These are phyloP conservation scores for Verticillium isaacii DNA, from an alignment of 2,329 filamentous ascomycete species.

Conservation along the genomic window DNA sequence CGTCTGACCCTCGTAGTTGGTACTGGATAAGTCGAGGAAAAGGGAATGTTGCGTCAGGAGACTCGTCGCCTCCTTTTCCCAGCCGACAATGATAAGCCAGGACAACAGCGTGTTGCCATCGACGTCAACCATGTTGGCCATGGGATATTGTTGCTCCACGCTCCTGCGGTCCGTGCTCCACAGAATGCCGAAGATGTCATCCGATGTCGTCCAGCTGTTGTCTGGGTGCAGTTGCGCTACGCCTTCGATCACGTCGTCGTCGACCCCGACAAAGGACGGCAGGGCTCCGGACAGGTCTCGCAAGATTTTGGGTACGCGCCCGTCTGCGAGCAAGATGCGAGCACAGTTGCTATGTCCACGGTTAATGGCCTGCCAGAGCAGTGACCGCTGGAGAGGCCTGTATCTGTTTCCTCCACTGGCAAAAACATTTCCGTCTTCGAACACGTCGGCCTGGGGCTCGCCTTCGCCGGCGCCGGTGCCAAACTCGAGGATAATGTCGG, in stretches of 20 bases:
- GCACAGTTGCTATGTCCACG: neutral
- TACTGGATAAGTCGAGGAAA: neutral
- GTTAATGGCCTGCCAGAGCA: neutral
- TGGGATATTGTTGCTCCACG: neutral
- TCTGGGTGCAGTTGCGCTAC: neutral
- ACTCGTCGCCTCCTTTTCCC: neutral
- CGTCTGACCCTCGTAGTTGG: neutral
- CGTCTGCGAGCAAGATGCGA: neutral
- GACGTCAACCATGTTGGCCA: neutral
- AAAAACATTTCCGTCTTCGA: neutral
- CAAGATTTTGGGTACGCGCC: neutral
- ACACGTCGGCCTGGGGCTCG: neutral
- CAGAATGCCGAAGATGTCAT: neutral
- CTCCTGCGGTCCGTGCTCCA: neutral
- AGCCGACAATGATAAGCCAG: neutral
- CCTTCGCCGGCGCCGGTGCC: neutral
- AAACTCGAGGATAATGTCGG: neutral
- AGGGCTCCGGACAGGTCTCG: neutral
- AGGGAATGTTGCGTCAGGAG: neutral
- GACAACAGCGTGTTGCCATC: neutral
- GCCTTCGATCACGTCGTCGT: neutral
- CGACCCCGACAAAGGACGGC: neutral
- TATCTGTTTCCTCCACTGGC: neutral
- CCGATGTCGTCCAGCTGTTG: neutral
- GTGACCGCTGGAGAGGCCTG: neutral